phyloP scores from a whole-genome alignment of 352 stramenopile species.

The Phytophthora macrochlamydospora region DNA sequence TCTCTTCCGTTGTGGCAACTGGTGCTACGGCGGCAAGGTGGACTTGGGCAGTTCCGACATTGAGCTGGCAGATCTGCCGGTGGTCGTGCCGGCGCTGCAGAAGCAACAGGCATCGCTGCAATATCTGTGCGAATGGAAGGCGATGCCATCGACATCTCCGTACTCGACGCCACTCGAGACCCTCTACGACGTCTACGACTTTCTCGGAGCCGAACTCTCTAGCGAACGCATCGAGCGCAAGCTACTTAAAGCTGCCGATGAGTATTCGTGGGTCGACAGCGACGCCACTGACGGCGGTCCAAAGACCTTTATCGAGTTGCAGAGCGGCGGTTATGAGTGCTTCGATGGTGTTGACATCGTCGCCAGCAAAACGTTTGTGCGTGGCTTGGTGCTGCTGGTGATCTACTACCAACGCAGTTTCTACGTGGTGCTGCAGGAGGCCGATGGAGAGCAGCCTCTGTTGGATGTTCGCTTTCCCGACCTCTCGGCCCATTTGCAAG shows the following conservation, averaged over 20 bases:
- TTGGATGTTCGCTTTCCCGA: slow-evolving; percentile 95
- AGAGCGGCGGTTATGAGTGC: slow-evolving; percentile 85
- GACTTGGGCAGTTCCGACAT: slow-evolving; percentile 81
- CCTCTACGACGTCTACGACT: slow-evolving; percentile 86
- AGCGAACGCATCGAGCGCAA: slow-evolving; percentile 86
- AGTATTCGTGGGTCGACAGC: slow-evolving; percentile 92
- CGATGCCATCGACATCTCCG: slow-evolving; percentile 65
- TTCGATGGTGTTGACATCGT: slow-evolving; percentile 87
- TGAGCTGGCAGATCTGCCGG: slow-evolving; percentile 88
- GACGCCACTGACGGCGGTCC: slow-evolving; percentile 40
- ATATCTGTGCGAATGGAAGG: slow-evolving; percentile 92
- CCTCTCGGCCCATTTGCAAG: slow-evolving; percentile 88
- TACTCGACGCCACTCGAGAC: slow-evolving; percentile 78
- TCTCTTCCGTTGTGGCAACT: slow-evolving; percentile 95
- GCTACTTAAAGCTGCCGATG: slow-evolving; percentile 79
- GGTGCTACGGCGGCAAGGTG: slow-evolving; percentile 94
- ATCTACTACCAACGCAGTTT: slow-evolving; percentile 91
- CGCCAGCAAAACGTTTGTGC: slow-evolving; percentile 89
- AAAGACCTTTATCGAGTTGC: slow-evolving; percentile 95
- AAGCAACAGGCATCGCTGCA: slow-evolving; percentile 93
- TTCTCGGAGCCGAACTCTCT: slow-evolving; percentile 82
- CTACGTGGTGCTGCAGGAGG: slow-evolving; percentile 91
- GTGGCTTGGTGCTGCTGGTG: slow-evolving; percentile 78
- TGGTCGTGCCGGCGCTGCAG: slow-evolving; percentile 92
- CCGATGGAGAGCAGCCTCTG: slow-evolving; percentile 91